phyloP scores from a whole-genome alignment of 73 alveolate species.

The Paramecium sonneborni region DNA sequence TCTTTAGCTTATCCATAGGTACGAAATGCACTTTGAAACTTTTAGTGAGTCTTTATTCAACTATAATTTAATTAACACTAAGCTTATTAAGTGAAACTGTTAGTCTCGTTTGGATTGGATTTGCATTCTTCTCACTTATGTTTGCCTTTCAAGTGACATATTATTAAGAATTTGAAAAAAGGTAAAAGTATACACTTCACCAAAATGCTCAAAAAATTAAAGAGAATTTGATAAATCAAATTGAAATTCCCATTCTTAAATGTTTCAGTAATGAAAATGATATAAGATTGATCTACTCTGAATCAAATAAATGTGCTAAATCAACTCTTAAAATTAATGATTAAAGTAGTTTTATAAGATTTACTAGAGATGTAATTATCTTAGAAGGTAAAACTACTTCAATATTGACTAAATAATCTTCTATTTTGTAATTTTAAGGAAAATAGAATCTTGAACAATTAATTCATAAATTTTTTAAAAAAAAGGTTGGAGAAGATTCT shows the following conservation, averaged over 20 bases:
- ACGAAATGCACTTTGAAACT: not conserved
- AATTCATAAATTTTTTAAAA: not conserved
- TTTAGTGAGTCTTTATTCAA: not conserved
- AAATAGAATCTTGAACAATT: not conserved
- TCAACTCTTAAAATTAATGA: not conserved
- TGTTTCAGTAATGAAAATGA: not conserved
- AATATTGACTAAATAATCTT: not conserved
- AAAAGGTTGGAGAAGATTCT: not conserved
- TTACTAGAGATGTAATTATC: not conserved
- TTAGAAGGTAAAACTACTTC: not conserved
- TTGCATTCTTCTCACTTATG: not conserved
- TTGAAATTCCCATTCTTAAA: constrained; percentile 6
- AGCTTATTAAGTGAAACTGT: not conserved
- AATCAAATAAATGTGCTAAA: not conserved
- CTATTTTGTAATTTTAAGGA: not conserved
- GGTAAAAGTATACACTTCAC: not conserved
- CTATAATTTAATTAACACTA: not conserved
- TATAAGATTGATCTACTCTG: not conserved
- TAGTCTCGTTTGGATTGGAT: constrained; percentile 5
- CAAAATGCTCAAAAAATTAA: not conserved
- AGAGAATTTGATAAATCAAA: not conserved
- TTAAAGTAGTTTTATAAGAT: not conserved
- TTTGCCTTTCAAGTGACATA: constrained; percentile 22
- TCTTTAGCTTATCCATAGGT: not conserved
- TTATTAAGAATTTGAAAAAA: not conserved